Evolutionary conservation across 352 stramenopile species (phyloP), one percentile per base, ranked within the genome.

Genomic region (Phytophthora multivora): DNA sequence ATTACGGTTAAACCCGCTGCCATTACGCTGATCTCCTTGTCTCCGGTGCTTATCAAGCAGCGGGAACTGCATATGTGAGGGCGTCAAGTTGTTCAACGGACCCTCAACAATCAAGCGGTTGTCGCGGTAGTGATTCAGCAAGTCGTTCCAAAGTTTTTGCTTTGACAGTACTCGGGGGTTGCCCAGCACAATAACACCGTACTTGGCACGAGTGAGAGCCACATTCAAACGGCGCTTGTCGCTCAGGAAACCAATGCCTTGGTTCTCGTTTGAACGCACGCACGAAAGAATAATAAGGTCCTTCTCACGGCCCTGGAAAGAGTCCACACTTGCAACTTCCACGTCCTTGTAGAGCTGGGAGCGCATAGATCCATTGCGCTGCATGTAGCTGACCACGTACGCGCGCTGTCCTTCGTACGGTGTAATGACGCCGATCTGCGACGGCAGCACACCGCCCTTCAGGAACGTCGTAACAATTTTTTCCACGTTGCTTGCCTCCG

Each of bases 291-390:
- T 97, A 60, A 99, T 99, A 48, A 99, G 90, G 74, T 99, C 97
- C 77, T 99, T 99, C 69, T 99, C 98, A 33, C 98, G 95, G 11
- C 98, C 98, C 78, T 99, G 98, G 73, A 99, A 99, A 56, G 96
- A 98, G 84, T 99, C 97, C 5, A 99, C 98, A 56, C 87, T 98
- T 13, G 98, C 98, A 15, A 99, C 97, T 86, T 99, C 97, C 40
- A 99, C 97, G 9, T 98, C 90, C 75, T 98, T 98, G 74, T 99
- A 99, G 5, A 99, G 63, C 59, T 97, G 86, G 43, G 87, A 89
- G 0, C 91, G 89, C 75, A 99, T 89, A 5, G 93, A 64, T n/a
- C 97, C 97, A 36, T 97, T 97, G 52, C 93, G 86, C 57, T 98
- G 86, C 93, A 99, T 98, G 69, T 99, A 98, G 63, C 98, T 97